Conservation (phyloP, 768 basidiomycete genomes). For the Tephrocybe sp. region DNA sequence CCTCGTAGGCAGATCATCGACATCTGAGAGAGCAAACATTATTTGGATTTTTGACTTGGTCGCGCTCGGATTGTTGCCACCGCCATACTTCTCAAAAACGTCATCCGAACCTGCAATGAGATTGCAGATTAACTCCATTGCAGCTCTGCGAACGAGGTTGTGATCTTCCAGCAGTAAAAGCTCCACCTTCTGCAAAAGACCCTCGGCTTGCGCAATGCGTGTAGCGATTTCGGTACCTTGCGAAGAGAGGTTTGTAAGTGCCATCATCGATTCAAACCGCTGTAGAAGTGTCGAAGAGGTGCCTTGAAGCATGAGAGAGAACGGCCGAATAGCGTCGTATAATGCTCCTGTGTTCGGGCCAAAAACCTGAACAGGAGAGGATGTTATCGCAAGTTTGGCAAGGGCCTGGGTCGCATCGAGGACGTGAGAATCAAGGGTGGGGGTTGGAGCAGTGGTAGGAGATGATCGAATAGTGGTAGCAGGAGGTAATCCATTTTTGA, state of each 20-base stretch:
- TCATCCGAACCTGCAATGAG: conserved; percentile 75
- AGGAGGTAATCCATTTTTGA: conserved; percentile 44
- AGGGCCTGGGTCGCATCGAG: conserved; percentile 82
- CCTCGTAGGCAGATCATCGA: conserved; percentile 82
- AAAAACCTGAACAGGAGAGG: conserved; percentile 88
- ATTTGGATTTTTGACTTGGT: conserved; percentile 74
- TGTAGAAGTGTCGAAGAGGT: conserved; percentile 72
- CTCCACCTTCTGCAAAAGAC: conserved; percentile 66
- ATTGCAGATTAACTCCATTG: conserved; percentile 92
- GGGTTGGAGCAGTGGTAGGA: conserved; percentile 20
- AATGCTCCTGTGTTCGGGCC: conserved; percentile 78
- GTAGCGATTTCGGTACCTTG: conserved; percentile 63
- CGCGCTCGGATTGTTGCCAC: conserved; percentile 28
- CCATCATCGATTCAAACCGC: conserved; percentile 93
- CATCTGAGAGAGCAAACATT: conserved; percentile 81
- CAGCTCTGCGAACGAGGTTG: conserved; percentile 77
- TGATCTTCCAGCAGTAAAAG: conserved; percentile 82
- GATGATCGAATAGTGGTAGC: too few species aligned
- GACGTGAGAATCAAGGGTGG: conserved; percentile 40
- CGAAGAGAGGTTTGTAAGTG: conserved; percentile 91
- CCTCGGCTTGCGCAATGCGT: conserved; percentile 62
- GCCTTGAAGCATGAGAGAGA: conserved; percentile 72
- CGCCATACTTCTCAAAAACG: conserved; percentile 74
- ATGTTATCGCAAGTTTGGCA: conserved; percentile 90
- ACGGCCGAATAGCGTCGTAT: conserved; percentile 81